These are phyloP conservation scores for Carex arenaria DNA, from an alignment of 202 grass and related monocot species.

Conservation along the genomic window DNA sequence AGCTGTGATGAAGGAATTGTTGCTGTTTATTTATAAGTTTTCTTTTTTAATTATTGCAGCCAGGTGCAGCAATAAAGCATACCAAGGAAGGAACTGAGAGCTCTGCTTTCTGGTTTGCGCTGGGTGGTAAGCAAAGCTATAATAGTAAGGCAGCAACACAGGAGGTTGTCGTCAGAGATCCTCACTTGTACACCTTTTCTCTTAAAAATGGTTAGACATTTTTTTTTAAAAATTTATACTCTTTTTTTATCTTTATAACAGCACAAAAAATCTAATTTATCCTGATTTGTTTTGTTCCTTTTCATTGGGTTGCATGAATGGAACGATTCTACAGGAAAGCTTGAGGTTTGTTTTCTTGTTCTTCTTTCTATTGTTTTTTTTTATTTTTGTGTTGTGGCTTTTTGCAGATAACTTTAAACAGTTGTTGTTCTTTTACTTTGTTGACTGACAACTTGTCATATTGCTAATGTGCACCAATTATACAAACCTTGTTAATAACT, in stretches of 20 bases:
- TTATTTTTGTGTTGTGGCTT: neutral
- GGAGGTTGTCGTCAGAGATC: conserved; percentile 71
- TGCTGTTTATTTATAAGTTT: conserved; percentile 17
- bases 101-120: conserved; percentile 97
- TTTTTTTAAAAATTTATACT: conserved; percentile 13
- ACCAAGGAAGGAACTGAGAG: conserved; percentile 94
- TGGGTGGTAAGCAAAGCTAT: conserved; percentile 93
- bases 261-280: neutral
- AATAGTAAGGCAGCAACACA: conserved; percentile 44
- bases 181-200: conserved; percentile 84
- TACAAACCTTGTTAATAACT: neutral
- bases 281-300: conserved; percentile 34
- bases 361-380: neutral
- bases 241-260: conserved; percentile 20
- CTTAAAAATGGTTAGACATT: conserved; percentile 61
- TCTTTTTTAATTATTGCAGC: conserved; percentile 49
- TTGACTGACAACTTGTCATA: conserved; percentile 24
- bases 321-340: conserved; percentile 48
- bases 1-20: neutral
- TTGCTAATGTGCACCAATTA: conserved; percentile 7
- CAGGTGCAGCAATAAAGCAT: conserved; percentile 70
- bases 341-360: conserved; percentile 54
- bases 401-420: neutral
- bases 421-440: conserved; percentile 14
- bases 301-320: conserved; percentile 30